A percentile compares a stretch with the other conserved stretches of the same genome.
Evolutionary conservation across 768 basidiomycete genomes (phyloP).

Genomic region (Psilocybe subaeruginosa): DNA sequence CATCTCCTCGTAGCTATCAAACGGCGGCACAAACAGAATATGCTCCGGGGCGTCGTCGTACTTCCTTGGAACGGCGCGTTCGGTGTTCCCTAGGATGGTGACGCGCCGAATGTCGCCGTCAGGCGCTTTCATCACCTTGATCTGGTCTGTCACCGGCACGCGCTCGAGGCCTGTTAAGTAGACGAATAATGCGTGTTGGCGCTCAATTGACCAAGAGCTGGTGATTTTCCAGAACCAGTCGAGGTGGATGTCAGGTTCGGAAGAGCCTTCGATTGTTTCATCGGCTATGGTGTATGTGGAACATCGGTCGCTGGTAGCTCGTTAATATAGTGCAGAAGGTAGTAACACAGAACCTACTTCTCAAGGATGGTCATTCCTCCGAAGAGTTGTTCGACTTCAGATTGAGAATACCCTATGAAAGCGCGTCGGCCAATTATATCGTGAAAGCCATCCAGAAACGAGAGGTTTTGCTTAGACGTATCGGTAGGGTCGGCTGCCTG

Average conservation of each 20-base stretch:
- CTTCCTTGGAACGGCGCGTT: constrained; percentile 27
- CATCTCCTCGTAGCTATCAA: constrained; percentile 25
- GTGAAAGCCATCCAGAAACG: constrained; percentile 27
- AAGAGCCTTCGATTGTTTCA: constrained; percentile 14
- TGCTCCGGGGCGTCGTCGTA: constrained; percentile 29
- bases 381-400: constrained; percentile 25
- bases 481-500: not conserved
- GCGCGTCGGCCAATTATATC: constrained; percentile 23
- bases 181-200: constrained; percentile 23
- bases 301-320: constrained; percentile 16
- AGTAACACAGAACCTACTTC: constrained; percentile 11
- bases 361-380: constrained; percentile 26
- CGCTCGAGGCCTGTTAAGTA: constrained; percentile 29
- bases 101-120: constrained; percentile 28
- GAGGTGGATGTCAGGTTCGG: constrained; percentile 22
- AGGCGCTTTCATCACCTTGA: constrained; percentile 28
- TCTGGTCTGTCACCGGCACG: constrained; percentile 28
- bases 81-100: constrained; percentile 28
- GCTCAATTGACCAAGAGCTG: constrained; percentile 26
- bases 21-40: constrained; percentile 28
- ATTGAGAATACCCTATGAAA: constrained; percentile 23
- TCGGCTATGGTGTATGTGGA: constrained; percentile 11
- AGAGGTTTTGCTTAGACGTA: constrained; percentile 17
- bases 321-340: not conserved
- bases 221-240: constrained; percentile 29